These are phyloP conservation scores for Exophiala oligosperma DNA, from an alignment of 2,329 filamentous ascomycete genomes.

Conservation along the genomic window DNA sequence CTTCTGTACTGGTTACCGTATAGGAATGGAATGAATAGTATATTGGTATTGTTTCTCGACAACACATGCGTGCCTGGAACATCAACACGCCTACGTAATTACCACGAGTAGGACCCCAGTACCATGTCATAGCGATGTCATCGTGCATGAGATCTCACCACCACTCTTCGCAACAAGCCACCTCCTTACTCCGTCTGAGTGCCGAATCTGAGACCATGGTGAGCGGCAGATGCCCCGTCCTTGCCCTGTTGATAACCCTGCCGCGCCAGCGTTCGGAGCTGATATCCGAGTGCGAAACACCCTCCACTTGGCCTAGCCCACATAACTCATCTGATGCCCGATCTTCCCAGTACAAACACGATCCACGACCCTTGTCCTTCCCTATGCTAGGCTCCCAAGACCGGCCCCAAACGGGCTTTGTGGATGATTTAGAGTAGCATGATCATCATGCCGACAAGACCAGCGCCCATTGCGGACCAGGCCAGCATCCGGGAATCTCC, in stretches of 20 bases:
- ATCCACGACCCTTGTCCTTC: not conserved
- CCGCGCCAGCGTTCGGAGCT: not conserved
- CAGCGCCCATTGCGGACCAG: slow-evolving; percentile 8
- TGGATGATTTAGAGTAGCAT: not conserved
- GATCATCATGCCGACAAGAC: slow-evolving; percentile 6
- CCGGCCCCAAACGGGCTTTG: not conserved
- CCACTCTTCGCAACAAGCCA: not conserved
- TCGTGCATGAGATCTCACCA: not conserved
- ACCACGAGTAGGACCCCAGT: not conserved
- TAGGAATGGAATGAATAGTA: too few species aligned
- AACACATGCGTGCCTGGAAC: too few species aligned
- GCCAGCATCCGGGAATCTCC: slow-evolving; percentile 4
- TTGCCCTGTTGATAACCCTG: too few species aligned
- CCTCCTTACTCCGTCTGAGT: not conserved
- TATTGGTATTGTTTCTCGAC: too few species aligned
- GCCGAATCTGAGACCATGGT: too few species aligned
- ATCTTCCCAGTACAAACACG: not conserved
- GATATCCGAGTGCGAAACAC: not conserved
- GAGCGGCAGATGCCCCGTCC: too few species aligned
- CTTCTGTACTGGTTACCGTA: too few species aligned
- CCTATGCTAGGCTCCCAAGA: not conserved
- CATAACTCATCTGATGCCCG: not conserved
- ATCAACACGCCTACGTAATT: not conserved
- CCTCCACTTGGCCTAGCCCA: not conserved
- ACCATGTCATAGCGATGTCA: slow-evolving; percentile 1